These are phyloP conservation scores for Apiospora hydei DNA, from an alignment of 2,329 filamentous ascomycete species.

Conservation along the genomic window DNA sequence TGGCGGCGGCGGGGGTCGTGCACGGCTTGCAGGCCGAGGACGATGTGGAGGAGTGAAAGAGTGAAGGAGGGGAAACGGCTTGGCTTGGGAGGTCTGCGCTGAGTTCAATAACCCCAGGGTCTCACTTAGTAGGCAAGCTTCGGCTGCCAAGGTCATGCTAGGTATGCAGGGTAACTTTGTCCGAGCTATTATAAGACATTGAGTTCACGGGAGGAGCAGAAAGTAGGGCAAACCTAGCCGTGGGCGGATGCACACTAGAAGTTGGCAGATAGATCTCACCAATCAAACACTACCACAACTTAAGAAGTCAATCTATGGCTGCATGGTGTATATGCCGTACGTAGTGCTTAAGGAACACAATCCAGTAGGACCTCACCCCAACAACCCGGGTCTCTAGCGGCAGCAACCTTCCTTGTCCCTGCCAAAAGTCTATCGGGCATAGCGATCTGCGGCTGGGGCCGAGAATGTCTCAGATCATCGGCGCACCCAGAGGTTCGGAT, in stretches of 20 bases:
- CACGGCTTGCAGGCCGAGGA: background rate
- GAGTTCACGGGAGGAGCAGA: background rate
- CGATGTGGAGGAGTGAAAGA: background rate
- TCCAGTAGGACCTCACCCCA: background rate
- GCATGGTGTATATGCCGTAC: background rate
- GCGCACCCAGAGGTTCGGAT: background rate
- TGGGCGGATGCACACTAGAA: background rate
- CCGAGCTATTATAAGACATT: background rate
- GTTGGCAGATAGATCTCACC: background rate
- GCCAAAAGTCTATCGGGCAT: constrained; percentile 10
- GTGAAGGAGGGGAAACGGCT: background rate
- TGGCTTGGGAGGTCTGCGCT: background rate
- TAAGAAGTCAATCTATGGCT: background rate
- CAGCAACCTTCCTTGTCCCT: background rate
- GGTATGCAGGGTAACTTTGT: background rate
- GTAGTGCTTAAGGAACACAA: too few relatives aligned
- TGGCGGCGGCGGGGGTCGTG: background rate
- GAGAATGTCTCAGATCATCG: constrained; percentile 5
- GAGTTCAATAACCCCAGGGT: too few relatives aligned
- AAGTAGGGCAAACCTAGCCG: too few relatives aligned
- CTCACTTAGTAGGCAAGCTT: background rate
- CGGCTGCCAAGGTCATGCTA: background rate
- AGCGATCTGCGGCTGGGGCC: background rate
- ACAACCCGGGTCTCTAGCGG: background rate
- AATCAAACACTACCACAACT: background rate